These are phyloP conservation scores for Chlorella sp. DNA, from an alignment of 139 green algal genomes.

Conservation along the genomic window DNA sequence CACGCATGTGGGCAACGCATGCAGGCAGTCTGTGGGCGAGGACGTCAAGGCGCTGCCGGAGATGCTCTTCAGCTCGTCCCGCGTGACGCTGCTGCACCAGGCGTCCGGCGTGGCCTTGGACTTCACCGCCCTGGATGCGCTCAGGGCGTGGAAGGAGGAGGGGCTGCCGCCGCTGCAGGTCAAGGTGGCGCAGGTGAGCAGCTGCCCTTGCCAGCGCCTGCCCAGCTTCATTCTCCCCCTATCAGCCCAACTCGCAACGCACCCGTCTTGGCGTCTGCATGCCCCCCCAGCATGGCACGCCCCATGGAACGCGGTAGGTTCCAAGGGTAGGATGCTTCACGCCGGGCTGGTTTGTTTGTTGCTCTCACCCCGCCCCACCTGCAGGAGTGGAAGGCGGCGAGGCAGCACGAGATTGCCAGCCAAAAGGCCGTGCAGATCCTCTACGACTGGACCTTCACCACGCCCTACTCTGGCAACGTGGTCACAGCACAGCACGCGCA, in stretches of 20 bases:
- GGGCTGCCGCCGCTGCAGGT: slow-evolving; percentile 57
- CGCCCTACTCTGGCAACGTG: slow-evolving; percentile 57
- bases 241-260: neutral
- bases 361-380: neutral
- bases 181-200: slow-evolving; percentile 25
- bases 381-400: slow-evolving; percentile 50
- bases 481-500: neutral
- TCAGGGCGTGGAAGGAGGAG: slow-evolving; percentile 58
- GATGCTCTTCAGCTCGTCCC: slow-evolving; percentile 68
- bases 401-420: slow-evolving; percentile 52
- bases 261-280: neutral
- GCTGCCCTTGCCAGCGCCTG: neutral
- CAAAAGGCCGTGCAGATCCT: slow-evolving; percentile 53
- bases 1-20: too few species aligned
- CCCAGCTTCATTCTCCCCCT: neutral
- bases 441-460: slow-evolving; percentile 93
- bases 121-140: slow-evolving; percentile 69
- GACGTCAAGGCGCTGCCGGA: slow-evolving; percentile 61
- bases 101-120: slow-evolving; percentile 43
- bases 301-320: neutral
- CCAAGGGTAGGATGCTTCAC: neutral
- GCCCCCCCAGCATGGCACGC: neutral
- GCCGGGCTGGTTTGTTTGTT: neutral
- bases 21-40: neutral
- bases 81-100: slow-evolving; percentile 57